Percentiles rank a stretch among this genome's conserved stretches.
phyloP scores from a whole-genome alignment of 2,329 filamentous ascomycete species.

The Curvularia lunata region DNA sequence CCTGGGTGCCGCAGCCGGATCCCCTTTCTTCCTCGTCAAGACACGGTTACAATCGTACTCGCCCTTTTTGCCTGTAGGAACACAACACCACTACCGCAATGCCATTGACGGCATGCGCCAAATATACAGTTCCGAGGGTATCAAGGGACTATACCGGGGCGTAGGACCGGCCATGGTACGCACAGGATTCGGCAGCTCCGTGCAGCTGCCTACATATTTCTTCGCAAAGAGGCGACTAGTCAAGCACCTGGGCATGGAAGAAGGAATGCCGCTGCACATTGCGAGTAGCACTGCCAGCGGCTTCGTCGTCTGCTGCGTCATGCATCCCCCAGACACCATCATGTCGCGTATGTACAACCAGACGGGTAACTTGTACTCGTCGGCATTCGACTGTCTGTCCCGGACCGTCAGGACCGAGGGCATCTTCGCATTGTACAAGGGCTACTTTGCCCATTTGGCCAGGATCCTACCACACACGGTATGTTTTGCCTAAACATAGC shows the following conservation, averaged over 20 bases:
- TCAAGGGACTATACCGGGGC: conserved; percentile 84
- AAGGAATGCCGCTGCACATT: conserved; percentile 87
- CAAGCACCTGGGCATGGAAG: conserved; percentile 84
- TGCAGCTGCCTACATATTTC: conserved; percentile 97
- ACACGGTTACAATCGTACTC: conserved; percentile 94
- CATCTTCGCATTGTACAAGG: conserved; percentile 93
- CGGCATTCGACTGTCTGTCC: conserved; percentile 87
- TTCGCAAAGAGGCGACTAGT: conserved; percentile 89
- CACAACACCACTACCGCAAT: conserved; percentile 92
- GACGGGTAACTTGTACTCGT: conserved; percentile 93
- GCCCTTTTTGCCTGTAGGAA: conserved; percentile 89
- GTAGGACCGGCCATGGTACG: conserved; percentile 93
- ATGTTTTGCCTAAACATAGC: conserved; percentile 31
- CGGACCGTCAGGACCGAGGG: conserved; percentile 94
- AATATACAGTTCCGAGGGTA: conserved; percentile 79
- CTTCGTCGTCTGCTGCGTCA: conserved; percentile 95
- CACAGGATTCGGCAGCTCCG: conserved; percentile 93
- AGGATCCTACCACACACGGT: conserved; percentile 92
- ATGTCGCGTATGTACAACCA: conserved; percentile 99
- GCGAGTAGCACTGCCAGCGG: conserved; percentile 88
- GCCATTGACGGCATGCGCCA: conserved; percentile 80
- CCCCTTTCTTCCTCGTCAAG: conserved; percentile 97
- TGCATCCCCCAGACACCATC: conserved; percentile 98
- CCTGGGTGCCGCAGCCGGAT: conserved; percentile 89
- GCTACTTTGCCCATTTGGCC: conserved; percentile 92